Conservation (phyloP, 495 filamentous ascomycete species). For the Endocarpon pusillum region DNA sequence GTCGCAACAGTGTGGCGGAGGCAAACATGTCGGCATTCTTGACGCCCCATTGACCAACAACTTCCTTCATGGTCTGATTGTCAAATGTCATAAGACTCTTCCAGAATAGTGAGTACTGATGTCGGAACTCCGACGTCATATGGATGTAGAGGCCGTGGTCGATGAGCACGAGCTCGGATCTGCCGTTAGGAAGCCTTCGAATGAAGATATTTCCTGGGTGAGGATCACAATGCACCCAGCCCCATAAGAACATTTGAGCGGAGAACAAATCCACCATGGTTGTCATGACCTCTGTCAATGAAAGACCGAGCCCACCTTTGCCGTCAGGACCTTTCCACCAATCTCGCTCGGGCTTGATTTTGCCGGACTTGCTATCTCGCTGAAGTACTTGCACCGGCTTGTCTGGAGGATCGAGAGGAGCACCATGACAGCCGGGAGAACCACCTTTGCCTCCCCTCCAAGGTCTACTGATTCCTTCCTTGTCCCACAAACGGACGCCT, state of each 20-base stretch:
- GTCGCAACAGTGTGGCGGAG: conserved; percentile 71
- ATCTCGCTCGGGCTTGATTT: conserved; percentile 62
- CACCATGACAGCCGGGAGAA: conserved; percentile 60
- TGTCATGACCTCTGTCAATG: conserved; percentile 73
- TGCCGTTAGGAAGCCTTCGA: conserved; percentile 61
- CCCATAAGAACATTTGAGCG: conserved; percentile 94
- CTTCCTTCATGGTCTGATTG: conserved; percentile 54
- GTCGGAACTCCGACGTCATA: conserved; percentile 68
- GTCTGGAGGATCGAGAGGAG: conserved; percentile 36
- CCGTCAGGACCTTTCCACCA: conserved; percentile 55
- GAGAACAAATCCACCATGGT: conserved; percentile 92
- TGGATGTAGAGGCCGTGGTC: conserved; percentile 93
- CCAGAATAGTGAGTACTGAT: conserved; percentile 87
- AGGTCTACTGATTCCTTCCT: conserved; percentile 47
- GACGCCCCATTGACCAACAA: conserved; percentile 70
- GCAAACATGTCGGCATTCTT: conserved; percentile 81
- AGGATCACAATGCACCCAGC: conserved; percentile 84
- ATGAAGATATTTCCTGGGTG: conserved; percentile 97
- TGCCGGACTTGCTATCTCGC: conserved; percentile 23
- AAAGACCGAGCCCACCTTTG: conserved; percentile 66
- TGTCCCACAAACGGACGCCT: conserved; percentile 81
- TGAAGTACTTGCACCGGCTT: neutral
- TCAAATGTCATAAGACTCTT: conserved; percentile 86
- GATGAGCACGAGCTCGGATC: conserved; percentile 81
- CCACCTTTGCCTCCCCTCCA: conserved; percentile 66